A percentile compares a stretch with the other conserved stretches of the same genome.
Conservation (phyloP, 2,329 filamentous ascomycete genomes). For the Seiridium unicorne region DNA sequence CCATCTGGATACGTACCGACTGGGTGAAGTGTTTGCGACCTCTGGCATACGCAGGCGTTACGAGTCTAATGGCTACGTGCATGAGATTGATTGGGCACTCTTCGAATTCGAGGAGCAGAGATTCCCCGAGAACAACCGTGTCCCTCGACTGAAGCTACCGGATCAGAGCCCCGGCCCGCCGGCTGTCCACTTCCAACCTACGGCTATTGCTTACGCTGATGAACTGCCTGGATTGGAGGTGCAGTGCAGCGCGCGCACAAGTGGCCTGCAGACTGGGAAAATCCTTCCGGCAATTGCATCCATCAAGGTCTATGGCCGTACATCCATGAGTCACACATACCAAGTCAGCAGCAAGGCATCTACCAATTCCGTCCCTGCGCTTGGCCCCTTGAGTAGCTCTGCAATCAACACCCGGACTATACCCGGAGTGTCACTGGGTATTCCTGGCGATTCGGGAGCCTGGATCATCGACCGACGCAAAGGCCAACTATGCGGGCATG, state of each 20-base stretch:
- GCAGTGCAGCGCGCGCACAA: slow-evolving; percentile 85
- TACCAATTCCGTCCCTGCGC: slow-evolving; percentile 10
- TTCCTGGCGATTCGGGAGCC: slow-evolving; percentile 88
- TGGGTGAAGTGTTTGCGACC: slow-evolving; percentile 85
- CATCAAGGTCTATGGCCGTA: slow-evolving; percentile 83
- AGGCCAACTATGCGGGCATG: slow-evolving; percentile 84
- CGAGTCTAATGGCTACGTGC: slow-evolving; percentile 67
- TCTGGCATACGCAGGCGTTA: slow-evolving; percentile 80
- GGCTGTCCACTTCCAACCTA: slow-evolving; percentile 44
- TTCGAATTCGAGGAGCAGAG: slow-evolving; percentile 76
- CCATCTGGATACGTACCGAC: slow-evolving; percentile 74
- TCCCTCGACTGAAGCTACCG: slow-evolving; percentile 41
- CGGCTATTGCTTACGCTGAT: slow-evolving; percentile 55
- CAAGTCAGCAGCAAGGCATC: slow-evolving; percentile 48
- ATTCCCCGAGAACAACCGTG: slow-evolving; percentile 68
- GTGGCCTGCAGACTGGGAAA: slow-evolving; percentile 74
- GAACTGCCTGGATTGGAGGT: slow-evolving; percentile 74
- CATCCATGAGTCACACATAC: slow-evolving; percentile 73
- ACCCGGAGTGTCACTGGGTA: slow-evolving; percentile 46
- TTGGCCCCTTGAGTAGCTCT: slow-evolving; percentile 5
- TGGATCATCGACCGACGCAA: slow-evolving; percentile 83
- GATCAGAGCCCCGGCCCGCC: slow-evolving; percentile 22
- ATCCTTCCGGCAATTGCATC: slow-evolving; percentile 77
- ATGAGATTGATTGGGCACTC: slow-evolving; percentile 95
- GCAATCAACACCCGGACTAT: slow-evolving; percentile 16